Percentiles rank a stretch among this genome's conserved stretches.
phyloP scores from a whole-genome alignment of 2,329 filamentous ascomycete species.

The Ceratocystis destructans region DNA sequence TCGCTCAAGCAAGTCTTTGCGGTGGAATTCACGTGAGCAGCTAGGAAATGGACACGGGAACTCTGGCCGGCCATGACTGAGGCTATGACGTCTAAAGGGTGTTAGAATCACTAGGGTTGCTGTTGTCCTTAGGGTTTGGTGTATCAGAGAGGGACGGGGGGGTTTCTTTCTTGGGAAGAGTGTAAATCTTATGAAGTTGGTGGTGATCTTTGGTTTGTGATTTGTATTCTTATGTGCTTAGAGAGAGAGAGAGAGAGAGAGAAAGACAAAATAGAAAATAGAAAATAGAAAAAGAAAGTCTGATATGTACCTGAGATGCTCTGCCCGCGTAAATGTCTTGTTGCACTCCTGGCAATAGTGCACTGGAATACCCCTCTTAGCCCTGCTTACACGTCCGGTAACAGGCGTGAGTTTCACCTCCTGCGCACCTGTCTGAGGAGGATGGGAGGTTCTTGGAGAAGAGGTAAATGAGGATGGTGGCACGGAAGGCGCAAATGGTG shows the following conservation, averaged over 20 bases:
- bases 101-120: background rate
- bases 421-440: background rate
- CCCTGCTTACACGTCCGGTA: slow-evolving; percentile 42
- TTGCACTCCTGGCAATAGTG: slow-evolving; percentile 35
- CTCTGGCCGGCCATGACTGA: slow-evolving; percentile 43
- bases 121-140: background rate
- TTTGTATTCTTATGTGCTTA: background rate
- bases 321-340: slow-evolving; percentile 48
- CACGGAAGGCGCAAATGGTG: background rate
- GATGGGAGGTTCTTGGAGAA: background rate
- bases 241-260: slow-evolving; percentile 22
- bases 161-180: background rate
- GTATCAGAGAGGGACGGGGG: background rate
- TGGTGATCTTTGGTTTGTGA: background rate
- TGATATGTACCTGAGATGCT: slow-evolving; percentile 42
- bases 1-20: slow-evolving; percentile 45
- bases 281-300: background rate
- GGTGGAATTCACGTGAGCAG: slow-evolving; percentile 45
- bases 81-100: slow-evolving; percentile 40
- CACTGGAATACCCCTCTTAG: slow-evolving; percentile 46
- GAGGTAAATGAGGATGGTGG: background rate
- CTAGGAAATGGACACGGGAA: slow-evolving; percentile 38
- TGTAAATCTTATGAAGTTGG: background rate
- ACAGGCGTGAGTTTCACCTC: slow-evolving; percentile 41
- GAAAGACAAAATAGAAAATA: too few species aligned